Base-by-base conservation (phyloP, 2,329 filamentous ascomycete species). In the Fusarium multiceps region DNA sequence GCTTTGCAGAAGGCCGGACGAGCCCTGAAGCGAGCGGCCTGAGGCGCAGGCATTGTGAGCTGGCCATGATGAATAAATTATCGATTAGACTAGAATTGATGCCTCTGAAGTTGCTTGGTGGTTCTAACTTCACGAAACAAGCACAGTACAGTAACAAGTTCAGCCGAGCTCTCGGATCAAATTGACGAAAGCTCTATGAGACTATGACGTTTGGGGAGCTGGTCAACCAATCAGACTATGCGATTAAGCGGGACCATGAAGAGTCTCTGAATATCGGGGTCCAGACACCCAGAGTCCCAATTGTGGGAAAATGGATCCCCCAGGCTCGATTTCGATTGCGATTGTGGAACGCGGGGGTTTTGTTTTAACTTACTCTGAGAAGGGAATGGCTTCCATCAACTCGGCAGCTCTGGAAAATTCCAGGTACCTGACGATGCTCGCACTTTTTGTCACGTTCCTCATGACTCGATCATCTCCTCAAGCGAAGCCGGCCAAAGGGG, bases 1-100 rank as follows among this genome's bases (percentile, higher is more conserved):
- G 65, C 60, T 60, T 71, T 30, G 68, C 58, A 18, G 69, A 72
- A 32, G 72, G 74, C 27, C 74, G 68, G 30, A 63, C 60, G 20
- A 73, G 70, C 20, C 67, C 63, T 4, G 65, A 68, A 42, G 59
- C 69, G 41, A 77, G 66, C 28, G 66, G 71, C 32, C 68, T 68
- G 55, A 72, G 65, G 47, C 59, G 58, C 13, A 78, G 55, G 53
- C 68, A 66, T n/a, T 68, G 71, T n/a, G 65, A 57, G 40, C 63
- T 71, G 25, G 67, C 67, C 77, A 78, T 78, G 34, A 20, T 48
- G 2, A 14, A n/a, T n/a, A 25, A 53, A 27, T 21, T 28, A 41
- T 48, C 48, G 21, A 56, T 28, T 28, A 25, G 9, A n/a, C 4
- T 30, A 50, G 14, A 28, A 51, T 40, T 30, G 42, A 57, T 58